These are phyloP conservation scores for Diutina mesorugosa DNA, from an alignment of 1,139 yeast species.

Conservation along the genomic window DNA sequence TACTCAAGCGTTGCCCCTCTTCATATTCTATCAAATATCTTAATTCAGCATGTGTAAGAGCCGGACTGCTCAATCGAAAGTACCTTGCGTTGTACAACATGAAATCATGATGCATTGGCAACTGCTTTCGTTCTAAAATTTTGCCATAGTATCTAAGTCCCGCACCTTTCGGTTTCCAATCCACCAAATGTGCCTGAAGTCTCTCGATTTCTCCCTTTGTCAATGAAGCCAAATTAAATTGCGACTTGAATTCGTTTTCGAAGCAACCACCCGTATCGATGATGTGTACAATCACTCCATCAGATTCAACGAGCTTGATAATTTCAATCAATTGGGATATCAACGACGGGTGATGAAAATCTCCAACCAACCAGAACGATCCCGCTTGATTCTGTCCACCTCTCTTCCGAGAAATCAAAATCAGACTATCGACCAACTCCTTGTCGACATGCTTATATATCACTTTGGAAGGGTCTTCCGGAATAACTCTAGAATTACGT, in stretches of 20 bases:
- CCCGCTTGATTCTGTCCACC: slow-evolving; percentile 9
- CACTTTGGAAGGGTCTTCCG: slow-evolving; percentile 19
- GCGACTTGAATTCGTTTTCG: slow-evolving; percentile 4
- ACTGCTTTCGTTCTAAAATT: slow-evolving; percentile 12
- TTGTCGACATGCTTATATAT: slow-evolving; percentile 20
- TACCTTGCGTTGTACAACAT: slow-evolving; percentile 30
- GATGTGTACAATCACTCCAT: slow-evolving; percentile 18
- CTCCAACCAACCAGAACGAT: slow-evolving; percentile 47
- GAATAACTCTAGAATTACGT: slow-evolving; percentile 23
- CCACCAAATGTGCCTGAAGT: not conserved
- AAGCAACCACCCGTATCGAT: slow-evolving; percentile 11
- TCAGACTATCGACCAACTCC: slow-evolving; percentile 11
- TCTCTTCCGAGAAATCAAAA: not conserved
- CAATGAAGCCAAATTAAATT: slow-evolving; percentile 6
- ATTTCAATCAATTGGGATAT: slow-evolving; percentile 28
- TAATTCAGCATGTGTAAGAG: slow-evolving; percentile 13
- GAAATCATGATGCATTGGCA: slow-evolving; percentile 24
- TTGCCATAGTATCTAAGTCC: slow-evolving; percentile 4
- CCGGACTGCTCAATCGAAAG: slow-evolving; percentile 15
- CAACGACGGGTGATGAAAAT: slow-evolving; percentile 23
- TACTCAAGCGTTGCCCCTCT: slow-evolving; percentile 17
- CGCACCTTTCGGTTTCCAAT: not conserved
- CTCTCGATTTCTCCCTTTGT: slow-evolving; percentile 9
- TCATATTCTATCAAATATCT: slow-evolving; percentile 23
- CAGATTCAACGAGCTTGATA: slow-evolving; percentile 15